Conservation (phyloP, 2,329 filamentous ascomycete genomes). For the Penicillium occitanis region DNA sequence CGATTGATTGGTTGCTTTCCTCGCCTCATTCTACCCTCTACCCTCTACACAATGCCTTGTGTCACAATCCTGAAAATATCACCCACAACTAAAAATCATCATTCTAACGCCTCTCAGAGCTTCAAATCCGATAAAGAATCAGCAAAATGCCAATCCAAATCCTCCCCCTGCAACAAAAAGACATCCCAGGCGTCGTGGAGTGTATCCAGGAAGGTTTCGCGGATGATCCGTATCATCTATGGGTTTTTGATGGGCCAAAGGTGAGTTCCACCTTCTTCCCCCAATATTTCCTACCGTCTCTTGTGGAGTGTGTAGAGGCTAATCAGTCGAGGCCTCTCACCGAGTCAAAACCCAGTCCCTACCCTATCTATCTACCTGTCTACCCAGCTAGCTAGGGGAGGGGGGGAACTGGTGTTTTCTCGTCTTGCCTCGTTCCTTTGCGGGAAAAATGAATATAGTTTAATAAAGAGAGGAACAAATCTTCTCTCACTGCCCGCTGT, state of each 20-base stretch:
- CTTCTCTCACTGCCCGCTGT: conserved; percentile 65
- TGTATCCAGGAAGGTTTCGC: conserved; percentile 67
- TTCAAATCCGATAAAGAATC: neutral
- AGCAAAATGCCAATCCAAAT: conserved; percentile 50
- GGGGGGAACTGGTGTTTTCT: conserved; percentile 19
- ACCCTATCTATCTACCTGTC: neutral
- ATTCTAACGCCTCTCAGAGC: neutral
- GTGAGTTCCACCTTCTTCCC: conserved; percentile 34
- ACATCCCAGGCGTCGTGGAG: conserved; percentile 64
- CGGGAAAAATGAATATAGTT: conserved; percentile 47
- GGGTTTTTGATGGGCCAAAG: conserved; percentile 62
- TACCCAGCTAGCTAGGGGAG: neutral
- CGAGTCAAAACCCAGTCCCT: conserved; percentile 14
- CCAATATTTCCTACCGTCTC: too few relatives aligned
- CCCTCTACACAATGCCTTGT: neutral
- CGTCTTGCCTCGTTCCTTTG: neutral
- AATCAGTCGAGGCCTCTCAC: conserved; percentile 21
- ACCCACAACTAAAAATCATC: neutral
- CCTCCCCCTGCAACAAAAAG: conserved; percentile 54
- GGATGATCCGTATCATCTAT: conserved; percentile 65
- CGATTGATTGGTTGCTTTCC: neutral
- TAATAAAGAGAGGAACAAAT: conserved; percentile 59
- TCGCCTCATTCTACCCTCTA: neutral
- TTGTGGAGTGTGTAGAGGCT: neutral
- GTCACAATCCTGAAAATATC: neutral